A percentile compares a stretch with the other conserved stretches of the same genome.
Evolutionary conservation across 345 rosid genomes (phyloP).

Genomic region (Brassica incana): DNA sequence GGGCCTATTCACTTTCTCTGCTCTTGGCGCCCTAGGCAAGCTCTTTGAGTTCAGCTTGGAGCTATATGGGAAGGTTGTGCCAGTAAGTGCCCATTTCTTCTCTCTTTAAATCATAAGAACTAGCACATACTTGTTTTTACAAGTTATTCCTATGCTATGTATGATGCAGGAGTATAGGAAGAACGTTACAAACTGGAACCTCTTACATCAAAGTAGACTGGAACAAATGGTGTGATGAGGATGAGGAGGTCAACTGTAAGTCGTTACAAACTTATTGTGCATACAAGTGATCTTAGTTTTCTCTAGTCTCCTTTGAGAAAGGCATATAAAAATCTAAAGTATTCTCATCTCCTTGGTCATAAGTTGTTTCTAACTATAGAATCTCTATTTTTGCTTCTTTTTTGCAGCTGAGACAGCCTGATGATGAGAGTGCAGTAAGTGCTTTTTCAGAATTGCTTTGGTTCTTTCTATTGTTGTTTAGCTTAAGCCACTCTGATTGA

Average conservation of each 20-base stretch:
- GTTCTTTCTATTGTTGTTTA: too few relatives aligned
- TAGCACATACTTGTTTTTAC: background rate
- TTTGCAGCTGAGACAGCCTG: slow-evolving; percentile 62
- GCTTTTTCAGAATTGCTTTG: background rate
- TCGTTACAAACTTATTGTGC: slow-evolving; percentile 5
- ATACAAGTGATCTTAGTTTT: background rate
- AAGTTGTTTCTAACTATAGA: background rate
- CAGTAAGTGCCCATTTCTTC: slow-evolving; percentile 38
- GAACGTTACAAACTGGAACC: slow-evolving; percentile 35
- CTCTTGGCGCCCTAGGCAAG: slow-evolving; percentile 70
- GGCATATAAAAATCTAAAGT: background rate
- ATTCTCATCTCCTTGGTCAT: background rate
- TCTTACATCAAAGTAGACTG: slow-evolving; percentile 86
- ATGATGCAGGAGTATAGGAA: slow-evolving; percentile 69
- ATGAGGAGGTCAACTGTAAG: slow-evolving; percentile 73
- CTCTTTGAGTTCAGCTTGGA: slow-evolving; percentile 64
- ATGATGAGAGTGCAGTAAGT: slow-evolving; percentile 63
- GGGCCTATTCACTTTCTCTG: slow-evolving; percentile 79
- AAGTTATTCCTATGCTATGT: background rate
- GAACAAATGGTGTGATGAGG: slow-evolving; percentile 99
- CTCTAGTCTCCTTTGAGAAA: slow-evolving; percentile 6
- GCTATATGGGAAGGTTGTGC: slow-evolving; percentile 57
- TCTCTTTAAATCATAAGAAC: background rate
- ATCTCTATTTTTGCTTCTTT: background rate
- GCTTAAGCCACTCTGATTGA: too few relatives aligned